Base-by-base conservation (phyloP, 352 stramenopile species). In the Globisporangium recalcitrans region DNA sequence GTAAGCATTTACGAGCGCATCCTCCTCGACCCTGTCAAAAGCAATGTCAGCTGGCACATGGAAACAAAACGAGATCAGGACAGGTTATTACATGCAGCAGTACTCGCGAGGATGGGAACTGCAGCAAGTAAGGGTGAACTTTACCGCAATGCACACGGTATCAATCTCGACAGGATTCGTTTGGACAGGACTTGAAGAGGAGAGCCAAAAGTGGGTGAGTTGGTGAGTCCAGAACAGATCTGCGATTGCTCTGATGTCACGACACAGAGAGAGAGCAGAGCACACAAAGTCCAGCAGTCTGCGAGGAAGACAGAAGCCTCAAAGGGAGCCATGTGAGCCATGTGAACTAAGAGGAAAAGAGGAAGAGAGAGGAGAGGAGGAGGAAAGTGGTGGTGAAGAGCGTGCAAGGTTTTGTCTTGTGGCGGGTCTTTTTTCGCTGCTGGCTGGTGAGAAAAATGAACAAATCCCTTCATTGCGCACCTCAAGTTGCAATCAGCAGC, bases 1-100 rank as follows among this genome's bases (percentile, higher is more conserved):
- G 47, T 52, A 52, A 52, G 47, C 47, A 52, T 31, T 52, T 52
- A 4, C 22, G n/a, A 44, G 36, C 36, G 36, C 36, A 44, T 44
- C 36, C 36, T 14, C 36, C 9, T 14, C 1, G 14, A 8, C n/a
- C 36, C 36, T 44, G 36, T 14, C 14, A n/a, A 44, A 44, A 7
- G 4, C 4, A 44, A 44, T 44, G 7, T 14, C 36, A 44, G 36
- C 36, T 44, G 36, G 36, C 36, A 44, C 19, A 14, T 1, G 36
- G 5, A n/a, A n/a, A 4, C 4, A 44, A 44, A 14, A 44, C 6
- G 14, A 14, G 14, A 44, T 44, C 14, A 19, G 14, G 36, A 32
- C 22, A 52, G 5, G 47, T 0, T 10, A 52, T 36, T 8, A 36
- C 0, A 6, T 32, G 16, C 31, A 16, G 0, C 31, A n/a, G n/a